Percentiles rank a stretch among this genome's conserved stretches.
Conservation (phyloP, 495 filamentous ascomycete genomes). For the Rusavskia elegans region DNA sequence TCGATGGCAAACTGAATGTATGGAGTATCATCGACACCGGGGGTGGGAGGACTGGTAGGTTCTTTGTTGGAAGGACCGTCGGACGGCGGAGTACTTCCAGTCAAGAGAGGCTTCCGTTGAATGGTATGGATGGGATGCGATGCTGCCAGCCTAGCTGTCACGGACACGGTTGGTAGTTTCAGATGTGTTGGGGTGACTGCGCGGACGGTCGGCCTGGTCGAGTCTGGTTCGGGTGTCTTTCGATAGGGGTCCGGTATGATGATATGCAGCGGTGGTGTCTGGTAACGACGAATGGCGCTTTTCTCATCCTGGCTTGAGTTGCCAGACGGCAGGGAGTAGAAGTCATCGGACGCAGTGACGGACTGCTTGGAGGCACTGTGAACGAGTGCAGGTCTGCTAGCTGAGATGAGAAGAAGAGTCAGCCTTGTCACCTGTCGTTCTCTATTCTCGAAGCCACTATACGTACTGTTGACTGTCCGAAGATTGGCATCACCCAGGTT, state of each 20-base stretch:
- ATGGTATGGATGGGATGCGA: conserved; percentile 14
- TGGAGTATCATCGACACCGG: conserved; percentile 49
- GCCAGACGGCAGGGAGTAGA: conserved; percentile 42
- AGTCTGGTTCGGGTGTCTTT: conserved; percentile 4
- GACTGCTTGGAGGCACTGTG: conserved; percentile 41
- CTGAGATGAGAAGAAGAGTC: not conserved
- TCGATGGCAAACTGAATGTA: conserved; percentile 61
- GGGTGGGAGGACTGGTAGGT: conserved; percentile 35
- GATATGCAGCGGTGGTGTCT: conserved; percentile 29
- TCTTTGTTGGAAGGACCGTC: conserved; percentile 6
- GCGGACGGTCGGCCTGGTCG: conserved; percentile 11
- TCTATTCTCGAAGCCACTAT: not conserved
- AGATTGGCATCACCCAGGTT: conserved; percentile 16
- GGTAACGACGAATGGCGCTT: conserved; percentile 32
- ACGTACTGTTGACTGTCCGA: conserved; percentile 22
- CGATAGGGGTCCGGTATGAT: not conserved
- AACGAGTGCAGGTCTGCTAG: conserved; percentile 29
- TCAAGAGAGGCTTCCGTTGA: conserved; percentile 14
- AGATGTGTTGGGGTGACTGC: conserved; percentile 11
- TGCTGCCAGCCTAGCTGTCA: conserved; percentile 17
- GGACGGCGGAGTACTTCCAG: conserved; percentile 6
- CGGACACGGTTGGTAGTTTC: conserved; percentile 17
- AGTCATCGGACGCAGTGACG: conserved; percentile 49
- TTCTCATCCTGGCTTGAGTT: conserved; percentile 31
- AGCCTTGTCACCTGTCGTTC: not conserved